These are phyloP conservation scores for Aspergillus fijiensis DNA, from an alignment of 2,329 filamentous ascomycete genomes.

Conservation along the genomic window DNA sequence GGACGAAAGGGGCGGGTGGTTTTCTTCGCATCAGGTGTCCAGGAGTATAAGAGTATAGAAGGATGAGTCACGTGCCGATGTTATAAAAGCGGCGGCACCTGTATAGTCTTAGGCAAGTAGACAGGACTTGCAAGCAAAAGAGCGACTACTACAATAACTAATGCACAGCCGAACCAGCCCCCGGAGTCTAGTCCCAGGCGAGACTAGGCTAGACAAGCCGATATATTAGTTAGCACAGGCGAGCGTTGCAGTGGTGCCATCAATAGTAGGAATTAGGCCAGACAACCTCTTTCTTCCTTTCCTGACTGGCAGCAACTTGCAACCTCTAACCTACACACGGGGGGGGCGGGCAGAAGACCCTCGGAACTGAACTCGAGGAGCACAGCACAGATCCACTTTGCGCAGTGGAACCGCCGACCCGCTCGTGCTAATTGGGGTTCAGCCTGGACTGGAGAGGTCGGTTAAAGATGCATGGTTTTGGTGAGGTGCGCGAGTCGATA, in stretches of 20 bases:
- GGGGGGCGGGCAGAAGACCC: neutral
- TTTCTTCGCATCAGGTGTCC: too few relatives aligned
- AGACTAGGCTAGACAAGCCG: neutral
- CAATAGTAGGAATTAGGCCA: neutral
- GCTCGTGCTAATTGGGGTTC: neutral
- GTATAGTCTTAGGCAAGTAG: too few relatives aligned
- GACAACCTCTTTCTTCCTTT: too few relatives aligned
- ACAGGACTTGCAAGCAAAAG: too few relatives aligned
- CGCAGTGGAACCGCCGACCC: neutral
- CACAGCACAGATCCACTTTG: neutral
- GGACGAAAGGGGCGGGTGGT: too few relatives aligned
- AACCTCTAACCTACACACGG: neutral
- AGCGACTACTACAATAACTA: too few relatives aligned
- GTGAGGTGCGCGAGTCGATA: neutral
- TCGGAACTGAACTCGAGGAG: neutral
- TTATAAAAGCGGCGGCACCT: too few relatives aligned
- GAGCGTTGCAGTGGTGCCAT: neutral
- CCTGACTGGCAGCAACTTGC: too few relatives aligned
- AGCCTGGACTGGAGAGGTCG: neutral
- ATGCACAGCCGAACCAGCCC: too few relatives aligned
- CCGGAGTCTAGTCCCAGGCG: neutral
- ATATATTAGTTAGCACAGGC: too few relatives aligned
- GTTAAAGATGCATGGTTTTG: neutral
- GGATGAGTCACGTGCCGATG: too few relatives aligned
- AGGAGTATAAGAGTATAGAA: too few relatives aligned